Evolutionary conservation across 352 stramenopile species (phyloP).

Genomic region (Globisporangium takayamanum): DNA sequence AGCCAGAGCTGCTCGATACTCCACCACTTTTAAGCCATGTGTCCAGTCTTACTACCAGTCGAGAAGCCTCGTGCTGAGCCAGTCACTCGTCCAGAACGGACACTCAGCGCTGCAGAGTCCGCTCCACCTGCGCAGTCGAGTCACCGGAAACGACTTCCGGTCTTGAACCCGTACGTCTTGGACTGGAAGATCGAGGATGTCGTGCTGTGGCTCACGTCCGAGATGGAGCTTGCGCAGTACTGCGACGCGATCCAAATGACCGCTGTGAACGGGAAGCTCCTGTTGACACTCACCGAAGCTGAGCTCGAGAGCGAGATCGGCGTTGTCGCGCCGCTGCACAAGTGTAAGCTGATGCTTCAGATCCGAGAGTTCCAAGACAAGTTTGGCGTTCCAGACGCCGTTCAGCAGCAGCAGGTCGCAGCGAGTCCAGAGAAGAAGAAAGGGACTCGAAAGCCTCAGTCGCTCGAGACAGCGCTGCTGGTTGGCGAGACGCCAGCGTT

Average conservation of each 20-base stretch:
- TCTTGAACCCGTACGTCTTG: conserved; percentile 17
- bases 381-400: conserved; percentile 17
- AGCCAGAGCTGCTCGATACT: no score
- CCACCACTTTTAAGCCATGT: no score
- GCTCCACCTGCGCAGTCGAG: background rate
- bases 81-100: background rate
- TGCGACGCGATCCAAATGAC: conserved; percentile 24
- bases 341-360: conserved; percentile 37
- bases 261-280: conserved; percentile 35
- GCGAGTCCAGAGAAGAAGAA: conserved; percentile 8
- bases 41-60: no score
- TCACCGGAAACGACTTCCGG: background rate
- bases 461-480: conserved; percentile 2
- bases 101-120: background rate
- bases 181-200: conserved; percentile 56
- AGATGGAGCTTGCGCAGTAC: conserved; percentile 48
- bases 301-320: conserved; percentile 33
- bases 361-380: conserved; percentile 34
- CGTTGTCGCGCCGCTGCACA: conserved; percentile 28
- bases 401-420: background rate
- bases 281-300: conserved; percentile 32
- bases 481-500: conserved; percentile 25
- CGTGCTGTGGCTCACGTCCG: conserved; percentile 30
- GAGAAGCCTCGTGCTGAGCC: background rate
- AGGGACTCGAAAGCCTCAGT: background rate